phyloP scores from a whole-genome alignment of 1,139 yeast species.

The Saccharomycopsis hybrid region DNA sequence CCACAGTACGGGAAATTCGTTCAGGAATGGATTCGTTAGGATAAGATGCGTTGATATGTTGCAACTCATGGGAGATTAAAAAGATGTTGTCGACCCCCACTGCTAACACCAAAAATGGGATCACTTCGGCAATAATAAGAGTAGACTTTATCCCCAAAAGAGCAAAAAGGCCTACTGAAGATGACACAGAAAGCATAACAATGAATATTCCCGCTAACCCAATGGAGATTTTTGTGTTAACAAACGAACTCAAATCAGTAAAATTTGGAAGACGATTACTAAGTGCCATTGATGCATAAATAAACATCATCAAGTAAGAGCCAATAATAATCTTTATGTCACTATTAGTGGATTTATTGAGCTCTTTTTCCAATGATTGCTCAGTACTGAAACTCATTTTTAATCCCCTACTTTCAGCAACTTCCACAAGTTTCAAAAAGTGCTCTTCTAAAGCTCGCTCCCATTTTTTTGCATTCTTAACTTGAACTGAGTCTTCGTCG shows the following conservation, averaged over 20 bases:
- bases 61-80: constrained; percentile 73
- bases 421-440: constrained; percentile 39
- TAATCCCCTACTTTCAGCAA: constrained; percentile 42
- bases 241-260: constrained; percentile 32
- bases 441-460: constrained; percentile 56
- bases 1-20: constrained; percentile 58
- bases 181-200: constrained; percentile 69
- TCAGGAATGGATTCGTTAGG: constrained; percentile 42
- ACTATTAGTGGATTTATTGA: constrained; percentile 73
- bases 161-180: constrained; percentile 81
- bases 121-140: constrained; percentile 89
- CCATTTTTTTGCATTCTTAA: constrained; percentile 49
- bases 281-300: constrained; percentile 79
- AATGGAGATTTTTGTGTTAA: constrained; percentile 61
- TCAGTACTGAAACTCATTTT: constrained; percentile 75
- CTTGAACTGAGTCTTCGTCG: constrained; percentile 33
- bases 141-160: constrained; percentile 75
- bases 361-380: constrained; percentile 73
- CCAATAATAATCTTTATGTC: constrained; percentile 64
- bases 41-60: constrained; percentile 41
- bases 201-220: constrained; percentile 80
- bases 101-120: constrained; percentile 90
- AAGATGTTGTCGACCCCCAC: constrained; percentile 94
- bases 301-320: constrained; percentile 83
- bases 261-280: constrained; percentile 46